Conservation (phyloP, 2,329 filamentous ascomycete species). For the Calonectria montana region DNA sequence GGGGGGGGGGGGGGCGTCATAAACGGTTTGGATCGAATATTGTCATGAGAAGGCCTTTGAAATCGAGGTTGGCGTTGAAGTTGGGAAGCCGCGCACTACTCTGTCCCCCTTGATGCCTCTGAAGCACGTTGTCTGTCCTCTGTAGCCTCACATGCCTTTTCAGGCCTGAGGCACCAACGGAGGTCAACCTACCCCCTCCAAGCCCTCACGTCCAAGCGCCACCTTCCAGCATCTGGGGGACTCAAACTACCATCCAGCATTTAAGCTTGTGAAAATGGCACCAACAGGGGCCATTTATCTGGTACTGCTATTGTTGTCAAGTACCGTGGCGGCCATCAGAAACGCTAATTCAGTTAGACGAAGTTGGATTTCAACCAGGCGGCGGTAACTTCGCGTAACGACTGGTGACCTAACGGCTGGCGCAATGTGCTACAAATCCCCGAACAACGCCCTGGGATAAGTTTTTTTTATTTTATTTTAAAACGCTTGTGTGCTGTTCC, state of each 20-base stretch:
- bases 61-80: constrained; percentile 11
- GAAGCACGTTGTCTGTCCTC: constrained; percentile 40
- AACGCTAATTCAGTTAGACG: not conserved
- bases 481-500: not conserved
- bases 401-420: not conserved
- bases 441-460: not conserved
- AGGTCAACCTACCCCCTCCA: not conserved
- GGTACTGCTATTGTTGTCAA: not conserved
- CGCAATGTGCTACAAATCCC: not conserved
- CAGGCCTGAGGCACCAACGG: constrained; percentile 35
- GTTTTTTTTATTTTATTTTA: too few relatives aligned
- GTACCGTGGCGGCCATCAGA: not conserved
- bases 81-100: constrained; percentile 7
- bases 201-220: not conserved
- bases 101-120: constrained; percentile 32
- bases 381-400: not conserved
- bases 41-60: constrained; percentile 11
- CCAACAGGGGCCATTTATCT: not conserved
- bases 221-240: not conserved
- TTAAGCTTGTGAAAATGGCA: not conserved
- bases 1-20: not conserved
- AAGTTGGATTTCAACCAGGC: not conserved
- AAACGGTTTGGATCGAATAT: not conserved
- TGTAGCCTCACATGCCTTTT: constrained; percentile 35
- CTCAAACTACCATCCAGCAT: not conserved